phyloP scores from a whole-genome alignment of 1,139 yeast species.

The Waltiozyma sp. region DNA sequence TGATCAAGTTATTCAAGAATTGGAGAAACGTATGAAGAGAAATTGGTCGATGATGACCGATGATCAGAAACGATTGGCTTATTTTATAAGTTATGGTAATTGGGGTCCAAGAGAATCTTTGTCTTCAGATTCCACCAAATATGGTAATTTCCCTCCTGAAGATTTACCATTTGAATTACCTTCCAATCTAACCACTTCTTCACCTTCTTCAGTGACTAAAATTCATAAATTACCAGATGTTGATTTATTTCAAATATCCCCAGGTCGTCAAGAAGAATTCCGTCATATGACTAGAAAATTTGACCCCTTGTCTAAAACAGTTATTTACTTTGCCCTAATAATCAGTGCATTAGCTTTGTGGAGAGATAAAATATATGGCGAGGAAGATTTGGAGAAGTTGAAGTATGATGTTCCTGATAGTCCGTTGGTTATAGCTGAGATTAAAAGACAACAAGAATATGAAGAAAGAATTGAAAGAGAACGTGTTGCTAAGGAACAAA shows the following conservation, averaged over 20 bases:
- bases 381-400: constrained; percentile 5
- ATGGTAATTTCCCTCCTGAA: constrained; percentile 22
- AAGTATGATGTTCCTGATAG: constrained; percentile 10
- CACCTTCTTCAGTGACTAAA: constrained; percentile 25
- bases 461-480: constrained; percentile 1
- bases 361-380: constrained; percentile 22
- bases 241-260: constrained; percentile 35
- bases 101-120: constrained; percentile 57
- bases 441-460: constrained; percentile 11
- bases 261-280: constrained; percentile 38
- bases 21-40: constrained; percentile 39
- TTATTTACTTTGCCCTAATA: constrained; percentile 34
- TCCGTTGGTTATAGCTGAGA: constrained; percentile 13
- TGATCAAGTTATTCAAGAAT: constrained; percentile 44
- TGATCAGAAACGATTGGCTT: constrained; percentile 39
- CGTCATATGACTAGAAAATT: constrained; percentile 33
- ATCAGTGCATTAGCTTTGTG: constrained; percentile 20
- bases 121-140: constrained; percentile 27
- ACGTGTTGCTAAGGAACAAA: background rate
- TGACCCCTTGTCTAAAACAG: constrained; percentile 44
- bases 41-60: constrained; percentile 38
- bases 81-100: constrained; percentile 50
- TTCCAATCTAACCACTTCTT: constrained; percentile 19
- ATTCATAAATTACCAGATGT: constrained; percentile 25
- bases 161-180: constrained; percentile 43